Percentiles rank a stretch among this genome's conserved stretches.
These are phyloP conservation scores for Coprinopsis marcescibilis DNA, from an alignment of 768 basidiomycete genomes.

Conservation along the genomic window DNA sequence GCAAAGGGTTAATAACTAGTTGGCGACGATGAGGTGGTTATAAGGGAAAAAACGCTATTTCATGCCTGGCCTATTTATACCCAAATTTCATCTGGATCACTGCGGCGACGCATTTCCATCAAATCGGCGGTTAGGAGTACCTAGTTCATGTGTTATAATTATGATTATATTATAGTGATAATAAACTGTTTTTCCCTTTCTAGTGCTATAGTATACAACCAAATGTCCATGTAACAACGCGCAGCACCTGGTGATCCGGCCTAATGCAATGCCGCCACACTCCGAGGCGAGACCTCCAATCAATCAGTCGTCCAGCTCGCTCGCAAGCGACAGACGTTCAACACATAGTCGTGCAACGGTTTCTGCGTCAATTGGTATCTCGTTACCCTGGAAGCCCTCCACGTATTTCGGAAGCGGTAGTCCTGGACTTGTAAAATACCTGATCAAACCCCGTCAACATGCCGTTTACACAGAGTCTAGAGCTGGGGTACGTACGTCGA, in stretches of 20 bases:
- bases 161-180: too few relatives aligned
- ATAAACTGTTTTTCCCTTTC: too few relatives aligned
- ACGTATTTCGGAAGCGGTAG: slow-evolving; percentile 69
- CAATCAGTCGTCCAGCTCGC: slow-evolving; percentile 57
- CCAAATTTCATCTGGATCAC: neutral
- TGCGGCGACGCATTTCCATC: too few relatives aligned
- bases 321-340: slow-evolving; percentile 49
- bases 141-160: too few relatives aligned
- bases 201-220: neutral
- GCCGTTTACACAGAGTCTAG: too few relatives aligned
- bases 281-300: too few relatives aligned
- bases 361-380: slow-evolving; percentile 76
- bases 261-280: neutral
- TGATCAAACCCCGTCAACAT: too few relatives aligned
- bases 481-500: slow-evolving; percentile 38
- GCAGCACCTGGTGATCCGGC: neutral
- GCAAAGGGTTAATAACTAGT: neutral
- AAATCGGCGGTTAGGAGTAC: too few relatives aligned
- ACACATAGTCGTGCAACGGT: slow-evolving; percentile 56
- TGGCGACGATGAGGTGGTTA: neutral
- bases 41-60: neutral
- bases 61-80: neutral
- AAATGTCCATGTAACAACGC: too few relatives aligned
- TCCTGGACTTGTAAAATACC: slow-evolving; percentile 70
- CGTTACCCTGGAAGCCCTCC: slow-evolving; percentile 83